These are phyloP conservation scores for Clavaria fumosa DNA, from an alignment of 768 basidiomycete species.

Conservation along the genomic window DNA sequence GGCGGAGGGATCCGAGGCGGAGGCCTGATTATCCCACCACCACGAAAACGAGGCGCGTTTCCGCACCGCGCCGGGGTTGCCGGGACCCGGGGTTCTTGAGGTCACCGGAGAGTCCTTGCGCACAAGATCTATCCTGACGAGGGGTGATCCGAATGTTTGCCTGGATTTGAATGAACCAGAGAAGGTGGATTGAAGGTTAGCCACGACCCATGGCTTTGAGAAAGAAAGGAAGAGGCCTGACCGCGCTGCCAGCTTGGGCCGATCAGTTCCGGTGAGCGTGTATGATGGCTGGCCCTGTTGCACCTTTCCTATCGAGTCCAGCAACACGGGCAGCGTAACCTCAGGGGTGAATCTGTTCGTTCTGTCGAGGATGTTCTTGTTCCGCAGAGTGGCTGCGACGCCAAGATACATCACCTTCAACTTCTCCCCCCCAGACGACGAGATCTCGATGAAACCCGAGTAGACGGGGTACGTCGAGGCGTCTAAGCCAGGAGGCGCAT, in stretches of 20 bases:
- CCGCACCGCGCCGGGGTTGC: too few relatives aligned
- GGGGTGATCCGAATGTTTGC: constrained; percentile 34
- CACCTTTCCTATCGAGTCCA: too few relatives aligned
- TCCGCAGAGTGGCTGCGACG: constrained; percentile 20
- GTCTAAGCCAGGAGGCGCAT: constrained; percentile 25
- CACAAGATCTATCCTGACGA: constrained; percentile 34
- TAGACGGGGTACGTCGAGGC: constrained; percentile 28
- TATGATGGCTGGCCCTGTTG: too few relatives aligned
- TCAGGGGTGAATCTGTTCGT: too few relatives aligned
- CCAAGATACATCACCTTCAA: constrained; percentile 9
- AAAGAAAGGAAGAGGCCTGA: constrained; percentile 28
- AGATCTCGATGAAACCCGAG: constrained; percentile 30
- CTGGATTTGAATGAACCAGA: constrained; percentile 11
- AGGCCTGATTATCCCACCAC: background rate
- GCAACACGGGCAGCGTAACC: too few relatives aligned
- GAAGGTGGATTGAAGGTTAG: background rate
- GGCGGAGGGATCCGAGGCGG: too few relatives aligned
- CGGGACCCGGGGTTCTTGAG: too few relatives aligned
- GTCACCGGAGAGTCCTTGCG: constrained; percentile 24
- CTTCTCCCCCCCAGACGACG: constrained; percentile 15
- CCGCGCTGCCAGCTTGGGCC: too few relatives aligned
- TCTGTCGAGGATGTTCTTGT: constrained; percentile 26
- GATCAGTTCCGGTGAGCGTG: too few relatives aligned
- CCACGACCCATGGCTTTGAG: constrained; percentile 16
- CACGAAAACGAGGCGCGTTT: constrained; percentile 18